A percentile compares a stretch with the other conserved stretches of the same genome.
Conservation (phyloP, 75 land plant genomes). For the Selaginella tamariscina region DNA sequence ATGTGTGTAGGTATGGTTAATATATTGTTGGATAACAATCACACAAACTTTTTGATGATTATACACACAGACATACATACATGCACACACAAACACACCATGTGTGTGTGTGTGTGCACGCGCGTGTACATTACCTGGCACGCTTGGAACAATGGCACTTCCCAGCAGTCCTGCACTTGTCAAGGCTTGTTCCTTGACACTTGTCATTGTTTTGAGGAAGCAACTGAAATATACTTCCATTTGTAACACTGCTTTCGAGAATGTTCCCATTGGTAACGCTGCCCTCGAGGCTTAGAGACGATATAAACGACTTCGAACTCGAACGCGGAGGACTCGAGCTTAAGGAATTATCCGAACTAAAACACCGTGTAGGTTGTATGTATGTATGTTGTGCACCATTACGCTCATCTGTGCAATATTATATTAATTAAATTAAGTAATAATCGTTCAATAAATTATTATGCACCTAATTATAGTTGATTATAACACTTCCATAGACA, state of each 20-base stretch:
- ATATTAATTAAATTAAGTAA: no score
- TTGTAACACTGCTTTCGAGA: neutral
- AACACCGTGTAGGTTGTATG: neutral
- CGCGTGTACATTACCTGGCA: no score
- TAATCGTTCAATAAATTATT: neutral
- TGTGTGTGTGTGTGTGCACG: no score
- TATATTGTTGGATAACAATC: no score
- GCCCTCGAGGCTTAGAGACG: constrained; percentile 51
- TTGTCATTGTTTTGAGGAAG: neutral
- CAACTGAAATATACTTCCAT: neutral
- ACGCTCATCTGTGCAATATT: no score
- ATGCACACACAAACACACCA: no score
- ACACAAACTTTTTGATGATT: no score
- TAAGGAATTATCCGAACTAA: constrained; percentile 49
- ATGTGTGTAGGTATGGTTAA: no score
- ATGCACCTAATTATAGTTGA: neutral
- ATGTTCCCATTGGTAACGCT: constrained; percentile 18
- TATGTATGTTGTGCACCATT: neutral
- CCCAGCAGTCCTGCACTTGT: neutral
- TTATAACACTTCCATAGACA: neutral
- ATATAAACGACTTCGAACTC: constrained; percentile 39
- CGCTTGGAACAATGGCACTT: neutral
- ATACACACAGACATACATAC: no score
- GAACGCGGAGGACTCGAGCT: constrained; percentile 49
- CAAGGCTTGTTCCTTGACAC: neutral